Conservation (phyloP, 1,284 basidiomycete species). For the Trichosporon ovoides region DNA sequence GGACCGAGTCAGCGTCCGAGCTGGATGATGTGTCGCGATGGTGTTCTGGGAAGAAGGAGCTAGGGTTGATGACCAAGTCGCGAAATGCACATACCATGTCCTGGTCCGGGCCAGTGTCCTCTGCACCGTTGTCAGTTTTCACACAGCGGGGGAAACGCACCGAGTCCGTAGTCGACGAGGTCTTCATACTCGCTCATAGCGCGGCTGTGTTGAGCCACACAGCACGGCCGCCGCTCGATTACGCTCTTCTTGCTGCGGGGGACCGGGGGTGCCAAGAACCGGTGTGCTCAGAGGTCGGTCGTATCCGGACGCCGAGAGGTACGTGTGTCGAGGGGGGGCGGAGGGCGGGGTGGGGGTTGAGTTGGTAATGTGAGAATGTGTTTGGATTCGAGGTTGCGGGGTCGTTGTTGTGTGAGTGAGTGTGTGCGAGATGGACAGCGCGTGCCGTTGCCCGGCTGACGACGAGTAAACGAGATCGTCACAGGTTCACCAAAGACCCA, state of each 20-base stretch:
- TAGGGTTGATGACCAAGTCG: background rate
- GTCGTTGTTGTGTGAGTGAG: too few species aligned
- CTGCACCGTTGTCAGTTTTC: conserved; percentile 6
- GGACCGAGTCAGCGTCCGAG: background rate
- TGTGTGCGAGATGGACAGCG: too few species aligned
- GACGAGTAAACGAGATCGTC: conserved; percentile 2
- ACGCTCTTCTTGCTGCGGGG: background rate
- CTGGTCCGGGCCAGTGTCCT: conserved; percentile 16
- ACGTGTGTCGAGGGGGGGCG: too few species aligned
- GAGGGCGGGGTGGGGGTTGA: too few species aligned
- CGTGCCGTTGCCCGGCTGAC: background rate
- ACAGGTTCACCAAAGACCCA: background rate
- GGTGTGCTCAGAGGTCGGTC: too few species aligned
- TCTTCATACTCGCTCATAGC: conserved; percentile 16
- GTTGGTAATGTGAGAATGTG: too few species aligned
- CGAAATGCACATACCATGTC: conserved; percentile 13
- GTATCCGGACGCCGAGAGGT: too few species aligned
- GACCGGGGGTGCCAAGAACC: too few species aligned
- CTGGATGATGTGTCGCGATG: too few species aligned
- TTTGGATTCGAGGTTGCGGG: too few species aligned
- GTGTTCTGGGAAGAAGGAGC: background rate
- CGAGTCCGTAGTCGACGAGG: conserved; percentile 13
- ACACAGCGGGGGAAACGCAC: conserved; percentile 7
- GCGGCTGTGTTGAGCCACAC: conserved; percentile 5
- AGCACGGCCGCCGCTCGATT: conserved; percentile 1